These are phyloP conservation scores for Hygrocybe coccinea DNA, from an alignment of 768 basidiomycete species.

Conservation along the genomic window DNA sequence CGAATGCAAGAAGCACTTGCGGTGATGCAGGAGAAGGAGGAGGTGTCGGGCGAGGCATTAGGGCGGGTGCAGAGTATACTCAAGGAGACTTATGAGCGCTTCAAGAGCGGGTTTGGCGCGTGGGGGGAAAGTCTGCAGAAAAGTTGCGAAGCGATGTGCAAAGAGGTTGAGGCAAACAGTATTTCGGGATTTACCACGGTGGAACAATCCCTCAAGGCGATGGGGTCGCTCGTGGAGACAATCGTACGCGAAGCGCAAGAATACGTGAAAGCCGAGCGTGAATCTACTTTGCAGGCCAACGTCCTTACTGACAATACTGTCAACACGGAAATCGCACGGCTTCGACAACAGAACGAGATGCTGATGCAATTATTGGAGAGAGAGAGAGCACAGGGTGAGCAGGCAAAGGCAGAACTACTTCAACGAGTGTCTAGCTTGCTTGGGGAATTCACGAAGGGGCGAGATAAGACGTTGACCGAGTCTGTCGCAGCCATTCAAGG, in stretches of 20 bases:
- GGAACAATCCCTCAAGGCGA: constrained; percentile 53
- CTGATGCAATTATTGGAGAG: constrained; percentile 57
- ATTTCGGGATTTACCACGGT: constrained; percentile 45
- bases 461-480: constrained; percentile 61
- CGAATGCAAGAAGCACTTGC: constrained; percentile 49
- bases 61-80: constrained; percentile 44
- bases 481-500: constrained; percentile 49
- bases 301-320: constrained; percentile 43
- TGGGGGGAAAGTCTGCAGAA: constrained; percentile 54
- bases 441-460: constrained; percentile 61
- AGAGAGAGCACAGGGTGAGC: constrained; percentile 63
- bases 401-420: constrained; percentile 68
- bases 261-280: constrained; percentile 53
- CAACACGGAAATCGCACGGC: constrained; percentile 50
- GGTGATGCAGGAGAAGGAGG: constrained; percentile 53
- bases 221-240: constrained; percentile 56
- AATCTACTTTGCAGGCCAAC: constrained; percentile 47
- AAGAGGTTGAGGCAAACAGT: constrained; percentile 41
- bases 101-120: constrained; percentile 47
- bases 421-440: constrained; percentile 69
- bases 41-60: constrained; percentile 49
- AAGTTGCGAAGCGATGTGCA: constrained; percentile 45
- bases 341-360: constrained; percentile 66
- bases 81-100: constrained; percentile 47
- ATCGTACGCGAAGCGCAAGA: constrained; percentile 54